phyloP scores from a whole-genome alignment of 2,329 filamentous ascomycete genomes.

The Aspergillus novoparasiticus region DNA sequence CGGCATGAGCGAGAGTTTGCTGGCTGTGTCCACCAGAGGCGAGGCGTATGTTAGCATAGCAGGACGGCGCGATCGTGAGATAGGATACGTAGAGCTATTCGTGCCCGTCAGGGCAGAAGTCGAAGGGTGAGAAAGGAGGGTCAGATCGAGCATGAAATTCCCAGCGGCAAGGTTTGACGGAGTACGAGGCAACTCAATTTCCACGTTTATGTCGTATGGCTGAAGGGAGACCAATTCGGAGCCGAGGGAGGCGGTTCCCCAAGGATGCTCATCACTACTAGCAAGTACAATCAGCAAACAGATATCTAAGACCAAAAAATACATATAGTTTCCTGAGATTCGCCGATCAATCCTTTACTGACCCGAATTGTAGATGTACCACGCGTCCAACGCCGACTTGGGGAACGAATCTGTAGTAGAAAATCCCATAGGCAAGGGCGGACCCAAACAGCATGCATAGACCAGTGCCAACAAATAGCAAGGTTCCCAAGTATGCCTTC shows the following conservation, averaged over 20 bases:
- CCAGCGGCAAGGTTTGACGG: slow-evolving; percentile 73
- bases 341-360: slow-evolving; percentile 26
- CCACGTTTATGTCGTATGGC: slow-evolving; percentile 79
- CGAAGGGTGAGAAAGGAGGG: slow-evolving; percentile 60
- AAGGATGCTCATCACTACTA: slow-evolving; percentile 50
- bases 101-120: slow-evolving; percentile 30
- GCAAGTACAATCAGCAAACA: slow-evolving; percentile 3
- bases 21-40: slow-evolving; percentile 64
- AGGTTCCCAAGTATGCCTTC: slow-evolving; percentile 64
- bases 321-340: background rate
- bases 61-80: slow-evolving; percentile 70
- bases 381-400: slow-evolving; percentile 63
- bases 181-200: slow-evolving; percentile 76
- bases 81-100: slow-evolving; percentile 43
- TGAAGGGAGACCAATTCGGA: slow-evolving; percentile 68
- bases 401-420: slow-evolving; percentile 71
- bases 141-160: slow-evolving; percentile 92
- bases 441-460: slow-evolving; percentile 61
- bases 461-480: slow-evolving; percentile 57
- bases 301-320: background rate
- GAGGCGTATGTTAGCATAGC: slow-evolving; percentile 80
- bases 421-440: slow-evolving; percentile 63
- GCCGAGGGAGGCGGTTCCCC: slow-evolving; percentile 54
- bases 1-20: slow-evolving; percentile 64
- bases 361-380: slow-evolving; percentile 69